Conservation (phyloP, 108 stramenopile species). For the Aurantiochytrium sp. region DNA sequence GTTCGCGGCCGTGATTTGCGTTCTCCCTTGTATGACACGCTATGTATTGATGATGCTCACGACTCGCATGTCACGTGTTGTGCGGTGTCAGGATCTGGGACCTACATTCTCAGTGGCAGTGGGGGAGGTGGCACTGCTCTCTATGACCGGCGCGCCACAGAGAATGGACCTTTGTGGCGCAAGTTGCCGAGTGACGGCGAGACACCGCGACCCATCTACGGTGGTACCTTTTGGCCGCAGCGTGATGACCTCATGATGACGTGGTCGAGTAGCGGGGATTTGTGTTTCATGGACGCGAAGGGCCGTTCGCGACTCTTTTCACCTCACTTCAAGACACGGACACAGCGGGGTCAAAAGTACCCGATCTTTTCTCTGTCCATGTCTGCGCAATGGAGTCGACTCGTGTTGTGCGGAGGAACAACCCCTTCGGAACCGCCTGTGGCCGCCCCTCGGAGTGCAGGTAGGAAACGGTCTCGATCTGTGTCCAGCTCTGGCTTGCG, state of each 20-base stretch:
- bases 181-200: neutral
- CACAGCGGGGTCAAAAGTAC: neutral
- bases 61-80: neutral
- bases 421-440: neutral
- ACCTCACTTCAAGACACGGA: neutral
- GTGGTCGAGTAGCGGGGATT: neutral
- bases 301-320: neutral
- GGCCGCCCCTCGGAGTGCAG: too few relatives aligned
- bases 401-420: neutral
- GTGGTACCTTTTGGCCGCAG: neutral
- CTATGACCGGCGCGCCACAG: neutral
- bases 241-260: neutral
- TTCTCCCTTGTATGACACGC: neutral
- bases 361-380: neutral
- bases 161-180: neutral
- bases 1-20: neutral
- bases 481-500: neutral
- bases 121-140: neutral
- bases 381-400: neutral
- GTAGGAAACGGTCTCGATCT: too few relatives aligned
- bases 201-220: neutral
- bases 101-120: neutral
- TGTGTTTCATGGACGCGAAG: neutral
- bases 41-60: slow-evolving; percentile 11
- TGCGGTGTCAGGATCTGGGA: neutral